Evolutionary conservation across 139 green algal genomes (phyloP).

Genomic region (Chlamydomonas sphaeroides): DNA sequence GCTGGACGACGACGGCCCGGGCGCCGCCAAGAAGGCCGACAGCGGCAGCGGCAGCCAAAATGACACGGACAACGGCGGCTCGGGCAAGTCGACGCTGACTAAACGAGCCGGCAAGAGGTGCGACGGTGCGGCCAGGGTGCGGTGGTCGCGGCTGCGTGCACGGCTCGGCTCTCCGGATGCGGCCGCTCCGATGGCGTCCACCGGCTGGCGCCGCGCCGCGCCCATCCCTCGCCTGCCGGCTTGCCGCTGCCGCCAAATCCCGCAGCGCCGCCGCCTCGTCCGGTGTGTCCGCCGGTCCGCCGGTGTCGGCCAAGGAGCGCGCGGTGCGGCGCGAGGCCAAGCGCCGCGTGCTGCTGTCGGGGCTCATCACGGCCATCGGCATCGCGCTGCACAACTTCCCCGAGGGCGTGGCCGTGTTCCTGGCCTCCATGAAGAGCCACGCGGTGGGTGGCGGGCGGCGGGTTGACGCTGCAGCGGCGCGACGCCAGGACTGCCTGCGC

Average conservation of each 20-base stretch:
- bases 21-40: neutral
- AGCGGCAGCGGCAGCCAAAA: neutral
- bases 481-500: too few species aligned
- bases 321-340: constrained; percentile 37
- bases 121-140: too few species aligned
- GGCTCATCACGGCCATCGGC: constrained; percentile 80
- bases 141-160: too few species aligned
- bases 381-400: constrained; percentile 93
- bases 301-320: neutral
- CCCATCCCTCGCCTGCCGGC: too few species aligned
- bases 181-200: too few species aligned
- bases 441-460: too few species aligned
- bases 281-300: neutral
- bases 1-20: constrained; percentile 19
- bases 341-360: constrained; percentile 61
- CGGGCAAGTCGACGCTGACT: too few species aligned
- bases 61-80: neutral
- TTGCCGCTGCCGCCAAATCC: neutral
- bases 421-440: constrained; percentile 69
- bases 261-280: neutral
- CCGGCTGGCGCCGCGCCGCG: too few species aligned
- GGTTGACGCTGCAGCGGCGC: too few species aligned
- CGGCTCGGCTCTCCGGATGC: too few species aligned
- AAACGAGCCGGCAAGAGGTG: too few species aligned
- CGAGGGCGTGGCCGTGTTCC: constrained; percentile 74